Percentiles rank a stretch among this genome's conserved stretches.
These are phyloP conservation scores for Geotrichum klebahnii DNA, from an alignment of 1,139 yeast genomes.

Conservation along the genomic window DNA sequence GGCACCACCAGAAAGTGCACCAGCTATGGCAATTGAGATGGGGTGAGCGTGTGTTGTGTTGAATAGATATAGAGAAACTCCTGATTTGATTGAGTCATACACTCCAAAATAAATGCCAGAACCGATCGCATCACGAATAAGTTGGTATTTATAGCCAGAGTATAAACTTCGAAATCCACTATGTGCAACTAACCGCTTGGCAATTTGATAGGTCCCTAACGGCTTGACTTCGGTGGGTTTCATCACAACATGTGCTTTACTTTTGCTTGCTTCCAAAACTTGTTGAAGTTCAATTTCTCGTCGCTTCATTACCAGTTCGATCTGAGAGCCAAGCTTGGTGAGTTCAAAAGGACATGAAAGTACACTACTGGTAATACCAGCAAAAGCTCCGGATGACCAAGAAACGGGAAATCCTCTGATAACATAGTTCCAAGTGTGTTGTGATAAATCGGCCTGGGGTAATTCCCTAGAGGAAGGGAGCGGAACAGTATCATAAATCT, in stretches of 20 bases:
- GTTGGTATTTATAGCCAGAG: constrained; percentile 67
- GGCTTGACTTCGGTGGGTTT: constrained; percentile 20
- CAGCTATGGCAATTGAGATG: constrained; percentile 54
- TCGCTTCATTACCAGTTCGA: constrained; percentile 48
- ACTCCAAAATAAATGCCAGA: constrained; percentile 70
- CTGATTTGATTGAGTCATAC: constrained; percentile 62
- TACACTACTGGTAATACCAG: constrained; percentile 62
- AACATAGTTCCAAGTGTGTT: constrained; percentile 32
- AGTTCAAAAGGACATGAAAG: constrained; percentile 85
- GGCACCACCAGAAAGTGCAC: constrained; percentile 73
- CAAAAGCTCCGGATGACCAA: constrained; percentile 57
- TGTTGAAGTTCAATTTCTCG: constrained; percentile 36
- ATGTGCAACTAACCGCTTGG: constrained; percentile 48
- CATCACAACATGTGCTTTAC: constrained; percentile 6
- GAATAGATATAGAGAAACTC: constrained; percentile 32
- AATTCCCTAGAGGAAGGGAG: not conserved
- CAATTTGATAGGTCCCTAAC: constrained; percentile 48
- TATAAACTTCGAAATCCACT: constrained; percentile 65
- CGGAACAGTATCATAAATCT: constrained; percentile 24
- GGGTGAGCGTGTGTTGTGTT: constrained; percentile 39
- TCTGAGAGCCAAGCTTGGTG: constrained; percentile 76
- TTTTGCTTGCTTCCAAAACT: constrained; percentile 14
- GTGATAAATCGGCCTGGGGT: constrained; percentile 1
- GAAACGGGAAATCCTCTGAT: constrained; percentile 61
- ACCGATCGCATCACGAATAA: constrained; percentile 62